Percentiles rank a stretch among this genome's conserved stretches.
phyloP scores from a whole-genome alignment of 2,329 filamentous ascomycete genomes.

The Neospermospora avenae region DNA sequence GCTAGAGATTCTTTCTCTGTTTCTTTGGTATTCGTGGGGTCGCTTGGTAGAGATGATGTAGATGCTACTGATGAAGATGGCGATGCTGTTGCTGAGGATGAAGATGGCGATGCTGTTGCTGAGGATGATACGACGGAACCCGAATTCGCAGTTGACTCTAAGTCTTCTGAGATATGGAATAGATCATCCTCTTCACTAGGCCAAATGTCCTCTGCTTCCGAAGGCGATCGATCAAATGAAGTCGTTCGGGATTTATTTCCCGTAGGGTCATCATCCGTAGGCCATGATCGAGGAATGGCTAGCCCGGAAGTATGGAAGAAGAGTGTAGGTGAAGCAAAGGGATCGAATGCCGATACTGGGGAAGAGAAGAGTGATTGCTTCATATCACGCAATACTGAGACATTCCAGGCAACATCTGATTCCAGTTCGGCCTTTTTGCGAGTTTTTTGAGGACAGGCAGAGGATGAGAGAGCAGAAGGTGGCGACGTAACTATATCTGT shows the following conservation, averaged over 20 bases:
- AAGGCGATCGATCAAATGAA: background rate
- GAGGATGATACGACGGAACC: background rate
- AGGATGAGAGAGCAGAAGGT: background rate
- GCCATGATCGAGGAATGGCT: slow-evolving; percentile 25
- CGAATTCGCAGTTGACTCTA: too few species aligned
- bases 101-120: background rate
- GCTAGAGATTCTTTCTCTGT: background rate
- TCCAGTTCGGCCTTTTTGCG: background rate
- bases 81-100: background rate
- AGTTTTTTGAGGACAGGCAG: background rate
- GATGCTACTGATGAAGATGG: background rate
- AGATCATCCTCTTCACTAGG: background rate
- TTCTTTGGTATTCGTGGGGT: background rate
- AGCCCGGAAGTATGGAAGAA: slow-evolving; percentile 54
- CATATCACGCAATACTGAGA: slow-evolving; percentile 28
- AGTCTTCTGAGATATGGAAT: too few species aligned
- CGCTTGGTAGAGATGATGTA: too few species aligned
- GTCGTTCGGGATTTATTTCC: background rate
- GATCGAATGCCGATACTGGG: slow-evolving; percentile 53
- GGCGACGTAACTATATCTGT: slow-evolving; percentile 51
- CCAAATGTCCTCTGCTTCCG: background rate
- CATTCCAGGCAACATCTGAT: slow-evolving; percentile 20
- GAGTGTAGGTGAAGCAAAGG: slow-evolving; percentile 55
- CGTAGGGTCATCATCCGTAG: slow-evolving; percentile 2
- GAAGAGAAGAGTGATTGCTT: slow-evolving; percentile 47